These are phyloP conservation scores for Nigrospora sphaerica DNA, from an alignment of 2,329 filamentous ascomycete species.

Conservation along the genomic window DNA sequence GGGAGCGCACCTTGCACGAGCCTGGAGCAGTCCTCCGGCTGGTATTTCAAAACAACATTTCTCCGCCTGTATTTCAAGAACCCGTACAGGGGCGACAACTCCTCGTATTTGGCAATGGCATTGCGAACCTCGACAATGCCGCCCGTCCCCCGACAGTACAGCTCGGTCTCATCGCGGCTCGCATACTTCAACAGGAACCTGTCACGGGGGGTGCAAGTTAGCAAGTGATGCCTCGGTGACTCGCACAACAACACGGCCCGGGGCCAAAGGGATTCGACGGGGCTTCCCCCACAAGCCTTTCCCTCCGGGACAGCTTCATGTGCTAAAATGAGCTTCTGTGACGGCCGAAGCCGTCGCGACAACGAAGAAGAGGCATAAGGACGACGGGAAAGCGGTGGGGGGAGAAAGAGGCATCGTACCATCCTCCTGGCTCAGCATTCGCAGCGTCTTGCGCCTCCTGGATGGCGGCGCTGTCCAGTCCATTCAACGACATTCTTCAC, in stretches of 20 bases:
- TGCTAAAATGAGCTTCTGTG: no score
- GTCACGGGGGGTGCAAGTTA: constrained; percentile 6
- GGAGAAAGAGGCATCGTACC: constrained; percentile 50
- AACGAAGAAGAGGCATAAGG: no score
- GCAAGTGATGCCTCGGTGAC: background rate
- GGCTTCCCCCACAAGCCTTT: background rate
- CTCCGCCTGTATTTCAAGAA: constrained; percentile 83
- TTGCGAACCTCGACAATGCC: constrained; percentile 80
- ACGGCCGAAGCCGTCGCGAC: no score
- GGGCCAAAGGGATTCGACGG: background rate
- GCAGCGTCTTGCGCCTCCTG: constrained; percentile 79
- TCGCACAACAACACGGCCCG: no score
- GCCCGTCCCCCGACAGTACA: constrained; percentile 69
- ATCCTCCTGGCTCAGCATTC: constrained; percentile 80
- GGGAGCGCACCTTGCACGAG: constrained; percentile 73
- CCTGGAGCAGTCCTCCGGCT: constrained; percentile 84
- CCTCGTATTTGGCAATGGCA: constrained; percentile 70
- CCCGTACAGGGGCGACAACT: constrained; percentile 84
- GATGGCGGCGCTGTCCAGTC: constrained; percentile 74
- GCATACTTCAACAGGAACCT: constrained; percentile 95
- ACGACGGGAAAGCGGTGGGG: background rate
- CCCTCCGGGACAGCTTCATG: no score
- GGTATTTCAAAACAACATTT: constrained; percentile 87
- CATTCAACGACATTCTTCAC: constrained; percentile 82
- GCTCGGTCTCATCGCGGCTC: constrained; percentile 77